phyloP scores from a whole-genome alignment of 306 rosid species.

The Vicia villosa region DNA sequence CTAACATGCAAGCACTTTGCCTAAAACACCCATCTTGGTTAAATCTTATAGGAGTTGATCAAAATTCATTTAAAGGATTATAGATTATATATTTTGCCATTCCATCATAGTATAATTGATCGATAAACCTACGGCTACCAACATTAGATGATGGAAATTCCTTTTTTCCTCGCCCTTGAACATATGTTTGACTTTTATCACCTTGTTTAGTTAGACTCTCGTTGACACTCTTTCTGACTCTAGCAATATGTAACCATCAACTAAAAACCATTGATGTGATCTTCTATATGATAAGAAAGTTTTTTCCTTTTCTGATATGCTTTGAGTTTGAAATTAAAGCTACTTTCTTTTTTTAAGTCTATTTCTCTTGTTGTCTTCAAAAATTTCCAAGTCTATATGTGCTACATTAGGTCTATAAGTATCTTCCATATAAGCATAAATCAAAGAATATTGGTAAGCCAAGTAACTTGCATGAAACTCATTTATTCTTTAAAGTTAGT shows the following conservation, averaged over 20 bases:
- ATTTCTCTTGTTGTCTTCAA: neutral
- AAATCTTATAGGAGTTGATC: neutral
- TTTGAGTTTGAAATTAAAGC: rapidly evolving
- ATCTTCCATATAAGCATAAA: too few species aligned
- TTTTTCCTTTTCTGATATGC: rapidly evolving
- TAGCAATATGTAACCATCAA: neutral
- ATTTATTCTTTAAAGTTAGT: neutral
- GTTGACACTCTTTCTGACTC: neutral
- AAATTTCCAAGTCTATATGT: too few species aligned
- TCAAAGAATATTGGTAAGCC: too few species aligned
- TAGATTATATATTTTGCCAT: too few species aligned
- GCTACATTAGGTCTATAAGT: too few species aligned
- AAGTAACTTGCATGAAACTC: neutral
- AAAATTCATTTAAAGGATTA: too few species aligned
- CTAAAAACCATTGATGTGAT: neutral
- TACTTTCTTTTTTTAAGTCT: too few species aligned
- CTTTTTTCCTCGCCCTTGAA: too few species aligned
- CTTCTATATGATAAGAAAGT: neutral
- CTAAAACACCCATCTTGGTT: neutral
- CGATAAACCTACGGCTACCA: neutral
- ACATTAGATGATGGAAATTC: neutral
- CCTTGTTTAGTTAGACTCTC: too few species aligned
- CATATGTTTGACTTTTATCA: rapidly evolving
- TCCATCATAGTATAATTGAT: too few species aligned
- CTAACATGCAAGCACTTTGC: neutral